Evolutionary conservation across 345 rosid species (phyloP).

Genomic region (Melaleuca alternifolia): DNA sequence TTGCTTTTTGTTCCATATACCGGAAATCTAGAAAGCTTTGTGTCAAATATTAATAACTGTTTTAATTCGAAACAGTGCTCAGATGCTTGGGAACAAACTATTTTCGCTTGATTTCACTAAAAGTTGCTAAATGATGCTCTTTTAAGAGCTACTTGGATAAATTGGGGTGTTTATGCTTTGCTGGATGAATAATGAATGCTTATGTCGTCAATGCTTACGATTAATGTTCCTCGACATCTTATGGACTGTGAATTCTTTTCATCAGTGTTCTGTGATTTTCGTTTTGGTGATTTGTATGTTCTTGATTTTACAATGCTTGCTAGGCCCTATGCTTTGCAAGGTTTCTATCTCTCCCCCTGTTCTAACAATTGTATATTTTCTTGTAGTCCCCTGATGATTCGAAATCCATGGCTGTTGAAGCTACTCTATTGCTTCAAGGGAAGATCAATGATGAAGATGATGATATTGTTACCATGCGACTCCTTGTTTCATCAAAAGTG

Average conservation of each 20-base stretch:
- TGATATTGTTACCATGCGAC: slow-evolving; percentile 43
- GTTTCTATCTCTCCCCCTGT: neutral
- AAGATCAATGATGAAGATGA: slow-evolving; percentile 82
- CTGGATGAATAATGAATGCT: neutral
- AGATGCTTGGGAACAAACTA: neutral
- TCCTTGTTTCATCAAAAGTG: slow-evolving; percentile 80
- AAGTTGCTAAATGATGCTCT: neutral
- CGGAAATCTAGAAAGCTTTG: neutral
- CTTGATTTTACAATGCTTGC: neutral
- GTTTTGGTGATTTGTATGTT: neutral
- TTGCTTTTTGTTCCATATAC: neutral
- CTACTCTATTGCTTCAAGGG: slow-evolving; percentile 73
- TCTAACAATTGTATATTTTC: neutral
- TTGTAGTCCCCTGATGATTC: slow-evolving; percentile 76
- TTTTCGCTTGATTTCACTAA: neutral
- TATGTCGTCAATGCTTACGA: neutral
- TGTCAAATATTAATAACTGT: neutral
- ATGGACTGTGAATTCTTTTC: neutral
- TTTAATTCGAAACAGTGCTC: neutral
- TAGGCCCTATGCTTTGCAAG: neutral
- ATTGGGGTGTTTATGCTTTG: neutral
- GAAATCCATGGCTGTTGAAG: slow-evolving; percentile 96
- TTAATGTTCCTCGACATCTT: neutral
- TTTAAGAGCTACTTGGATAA: neutral
- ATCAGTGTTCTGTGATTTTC: neutral